Conservation (phyloP, 495 filamentous ascomycete genomes). For the Mycothermus thermophilus region DNA sequence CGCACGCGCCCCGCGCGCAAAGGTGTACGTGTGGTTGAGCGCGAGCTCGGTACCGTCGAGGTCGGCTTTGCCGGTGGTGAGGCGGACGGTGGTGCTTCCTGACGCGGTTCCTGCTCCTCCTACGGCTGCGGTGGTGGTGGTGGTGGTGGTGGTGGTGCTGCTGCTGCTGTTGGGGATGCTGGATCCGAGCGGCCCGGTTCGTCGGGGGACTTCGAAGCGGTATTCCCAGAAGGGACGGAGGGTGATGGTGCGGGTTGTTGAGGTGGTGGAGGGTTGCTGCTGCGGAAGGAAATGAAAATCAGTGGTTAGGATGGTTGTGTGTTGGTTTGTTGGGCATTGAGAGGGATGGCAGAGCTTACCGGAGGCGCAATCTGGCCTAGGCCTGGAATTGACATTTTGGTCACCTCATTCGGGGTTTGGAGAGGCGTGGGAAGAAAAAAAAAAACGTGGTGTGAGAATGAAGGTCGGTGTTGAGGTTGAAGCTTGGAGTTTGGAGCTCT, state of each 20-base stretch:
- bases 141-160: not conserved
- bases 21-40: constrained; percentile 62
- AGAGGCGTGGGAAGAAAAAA: too few relatives aligned
- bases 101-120: not conserved
- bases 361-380: constrained; percentile 33
- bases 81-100: constrained; percentile 29
- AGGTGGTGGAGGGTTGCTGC: constrained; percentile 8
- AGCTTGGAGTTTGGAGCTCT: too few relatives aligned
- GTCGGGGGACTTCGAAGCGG: constrained; percentile 82
- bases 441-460: too few relatives aligned
- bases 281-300: constrained; percentile 1
- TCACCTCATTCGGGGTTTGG: too few relatives aligned
- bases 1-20: constrained; percentile 60
- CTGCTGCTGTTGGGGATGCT: constrained; percentile 26
- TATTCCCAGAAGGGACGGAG: constrained; percentile 55
- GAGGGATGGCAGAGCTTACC: constrained; percentile 14
- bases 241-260: constrained; percentile 18
- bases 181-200: too few relatives aligned
- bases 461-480: too few relatives aligned
- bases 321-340: not conserved
- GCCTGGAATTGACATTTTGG: constrained; percentile 33
- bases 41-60: constrained; percentile 93
- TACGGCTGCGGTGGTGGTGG: not conserved
- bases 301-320: not conserved
- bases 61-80: constrained; percentile 76